A percentile compares a stretch with the other conserved stretches of the same genome.
Conservation (phyloP, 495 filamentous ascomycete species). For the Mytilinidion resinicola region DNA sequence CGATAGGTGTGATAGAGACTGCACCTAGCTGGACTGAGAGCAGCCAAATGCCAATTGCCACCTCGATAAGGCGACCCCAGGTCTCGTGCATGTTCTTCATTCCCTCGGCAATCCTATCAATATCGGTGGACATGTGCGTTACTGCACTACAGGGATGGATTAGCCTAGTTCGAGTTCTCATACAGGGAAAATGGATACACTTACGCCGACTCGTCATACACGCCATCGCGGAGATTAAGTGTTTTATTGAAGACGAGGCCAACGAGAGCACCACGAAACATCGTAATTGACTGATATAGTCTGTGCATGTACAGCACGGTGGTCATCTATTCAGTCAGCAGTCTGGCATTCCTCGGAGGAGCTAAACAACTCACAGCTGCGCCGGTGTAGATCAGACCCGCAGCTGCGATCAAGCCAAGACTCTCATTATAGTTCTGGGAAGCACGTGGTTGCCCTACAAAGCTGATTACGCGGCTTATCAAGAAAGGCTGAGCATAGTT, state of each 20-base stretch:
- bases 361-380: constrained; percentile 43
- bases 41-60: constrained; percentile 52
- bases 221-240: constrained; percentile 1
- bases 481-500: constrained; percentile 59
- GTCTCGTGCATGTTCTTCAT: constrained; percentile 38
- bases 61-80: constrained; percentile 50
- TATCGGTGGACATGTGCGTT: constrained; percentile 53
- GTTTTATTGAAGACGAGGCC: constrained; percentile 51
- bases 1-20: constrained; percentile 48
- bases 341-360: background rate
- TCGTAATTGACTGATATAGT: constrained; percentile 50
- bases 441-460: constrained; percentile 1
- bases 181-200: constrained; percentile 20
- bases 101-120: constrained; percentile 35
- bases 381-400: constrained; percentile 52
- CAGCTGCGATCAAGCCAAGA: constrained; percentile 56
- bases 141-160: constrained; percentile 45
- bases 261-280: constrained; percentile 52
- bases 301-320: constrained; percentile 49
- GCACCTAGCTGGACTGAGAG: constrained; percentile 52
- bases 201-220: constrained; percentile 8
- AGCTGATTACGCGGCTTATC: constrained; percentile 44
- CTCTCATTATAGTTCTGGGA: constrained; percentile 7
- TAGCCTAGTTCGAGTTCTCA: constrained; percentile 35
- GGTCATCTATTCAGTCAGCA: constrained; percentile 13